A percentile compares a stretch with the other conserved stretches of the same genome.
Conservation (phyloP, 768 basidiomycete genomes). For the Suillus sp. region DNA sequence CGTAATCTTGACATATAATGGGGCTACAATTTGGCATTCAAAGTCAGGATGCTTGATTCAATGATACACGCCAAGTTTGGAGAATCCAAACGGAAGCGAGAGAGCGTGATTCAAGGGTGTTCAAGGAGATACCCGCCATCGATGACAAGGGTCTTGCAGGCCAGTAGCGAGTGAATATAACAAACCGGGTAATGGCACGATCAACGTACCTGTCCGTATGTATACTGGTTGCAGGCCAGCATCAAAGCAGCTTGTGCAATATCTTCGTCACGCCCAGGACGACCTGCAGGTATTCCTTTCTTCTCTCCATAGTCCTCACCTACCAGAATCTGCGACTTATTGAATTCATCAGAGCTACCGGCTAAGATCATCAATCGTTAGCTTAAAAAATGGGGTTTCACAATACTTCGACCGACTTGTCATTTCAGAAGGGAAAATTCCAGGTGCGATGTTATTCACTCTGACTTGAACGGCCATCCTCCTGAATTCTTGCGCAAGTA, state of each 20-base stretch:
- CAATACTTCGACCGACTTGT: constrained; percentile 14
- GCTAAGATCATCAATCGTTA: not conserved
- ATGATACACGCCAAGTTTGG: not conserved
- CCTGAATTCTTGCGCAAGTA: constrained; percentile 40
- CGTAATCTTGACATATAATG: not conserved
- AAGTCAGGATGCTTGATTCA: not conserved
- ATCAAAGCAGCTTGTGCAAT: constrained; percentile 37
- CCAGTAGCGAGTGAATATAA: not conserved
- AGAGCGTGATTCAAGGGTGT: constrained; percentile 23
- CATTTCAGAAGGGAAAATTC: constrained; percentile 42
- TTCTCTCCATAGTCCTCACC: constrained; percentile 33
- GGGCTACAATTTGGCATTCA: not conserved
- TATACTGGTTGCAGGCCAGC: constrained; percentile 35
- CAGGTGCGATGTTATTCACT: constrained; percentile 40
- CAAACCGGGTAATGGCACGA: not conserved
- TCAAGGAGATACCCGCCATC: constrained; percentile 33
- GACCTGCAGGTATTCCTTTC: constrained; percentile 38
- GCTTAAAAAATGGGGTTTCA: not conserved
- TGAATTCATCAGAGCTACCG: constrained; percentile 29
- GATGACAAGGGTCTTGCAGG: constrained; percentile 23
- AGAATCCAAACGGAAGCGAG: not conserved
- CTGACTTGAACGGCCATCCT: constrained; percentile 33
- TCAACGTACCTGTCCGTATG: constrained; percentile 37
- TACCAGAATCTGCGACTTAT: constrained; percentile 35
- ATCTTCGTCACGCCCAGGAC: constrained; percentile 38